Evolutionary conservation across 73 alveolate genomes (phyloP), one percentile per base, ranked within the genome.

Genomic region (Uronychia setigera): DNA sequence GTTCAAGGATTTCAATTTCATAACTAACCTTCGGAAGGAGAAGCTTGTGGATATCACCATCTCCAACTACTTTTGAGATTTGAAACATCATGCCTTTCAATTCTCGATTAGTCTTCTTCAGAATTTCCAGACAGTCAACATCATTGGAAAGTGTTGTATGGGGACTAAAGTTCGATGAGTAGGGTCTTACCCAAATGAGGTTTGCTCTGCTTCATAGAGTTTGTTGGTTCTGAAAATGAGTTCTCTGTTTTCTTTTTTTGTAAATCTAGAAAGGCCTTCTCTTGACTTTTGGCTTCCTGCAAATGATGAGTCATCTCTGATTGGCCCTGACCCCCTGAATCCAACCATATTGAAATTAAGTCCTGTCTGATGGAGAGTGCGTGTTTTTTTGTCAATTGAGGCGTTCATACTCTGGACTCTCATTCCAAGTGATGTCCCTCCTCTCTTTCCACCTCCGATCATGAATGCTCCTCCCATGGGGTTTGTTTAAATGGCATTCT

Each of bases 31-130:
- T 76, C 46, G 59, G 59, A 25, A 29, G 32, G 9, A 76, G 9
- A 1, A 5, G 25, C 32, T 29, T 28, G 59, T 76, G 81, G 30
- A 13, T 58, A 76, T 76, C 81, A 1, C 81, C 81, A 5, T 28
- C 32, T 26, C 81, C 81, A 29, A 76, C 59, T 1, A 76, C 32
- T 58, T 32, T 26, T 1, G 81, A 76, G 59, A 76, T 9, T 30
- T 32, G 9, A 30, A 26, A 76, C 81, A 76, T 76, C 81, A 76
- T 76, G 32, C 81, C 81, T 31, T 76, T 76, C 81, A 76, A 9
- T 30, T 76, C 81, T 76, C 32, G 5, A 58, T 76, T 76, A 27
- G 81, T 76, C 59, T 76, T 76, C 81, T 76, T 26, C 29, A 76
- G 28, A 1, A 76, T 32, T 27, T 76, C 81, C 9, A 46, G 67